Conservation (phyloP, 371 early-diverging fungal species). For the Apophysomyces trapeziformis region DNA sequence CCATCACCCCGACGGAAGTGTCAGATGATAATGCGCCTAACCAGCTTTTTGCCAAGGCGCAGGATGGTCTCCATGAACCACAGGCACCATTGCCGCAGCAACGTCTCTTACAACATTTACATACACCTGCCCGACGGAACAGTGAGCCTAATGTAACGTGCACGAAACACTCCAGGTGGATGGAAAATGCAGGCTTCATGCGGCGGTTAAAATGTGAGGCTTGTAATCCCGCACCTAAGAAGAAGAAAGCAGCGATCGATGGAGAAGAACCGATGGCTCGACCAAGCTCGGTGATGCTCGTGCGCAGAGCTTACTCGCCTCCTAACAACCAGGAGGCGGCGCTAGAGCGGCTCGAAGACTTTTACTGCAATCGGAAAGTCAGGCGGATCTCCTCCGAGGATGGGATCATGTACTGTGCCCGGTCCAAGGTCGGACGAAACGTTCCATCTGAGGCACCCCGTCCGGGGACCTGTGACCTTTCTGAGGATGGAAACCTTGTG, state of each 20-base stretch:
- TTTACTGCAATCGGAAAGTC: slow-evolving; percentile 3
- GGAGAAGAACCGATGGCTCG: slow-evolving; percentile 18
- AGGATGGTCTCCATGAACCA: neutral
- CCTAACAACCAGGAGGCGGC: slow-evolving; percentile 1
- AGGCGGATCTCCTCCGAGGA: slow-evolving; percentile 4
- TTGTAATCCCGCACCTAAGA: slow-evolving; percentile 21
- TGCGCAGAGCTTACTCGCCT: slow-evolving; percentile 9
- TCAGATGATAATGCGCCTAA: neutral
- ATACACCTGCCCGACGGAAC: neutral
- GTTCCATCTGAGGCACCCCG: slow-evolving; percentile 7
- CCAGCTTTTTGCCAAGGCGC: neutral
- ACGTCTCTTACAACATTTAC: no score
- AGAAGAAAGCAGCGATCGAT: neutral
- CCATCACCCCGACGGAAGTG: neutral
- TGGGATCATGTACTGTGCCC: slow-evolving; percentile 8
- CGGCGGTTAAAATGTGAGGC: slow-evolving; percentile 28
- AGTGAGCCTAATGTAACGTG: neutral
- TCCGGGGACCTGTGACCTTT: slow-evolving; percentile 7
- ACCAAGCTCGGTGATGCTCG: slow-evolving; percentile 21
- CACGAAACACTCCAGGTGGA: slow-evolving; percentile 24
- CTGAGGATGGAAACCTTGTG: slow-evolving; percentile 3
- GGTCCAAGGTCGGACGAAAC: slow-evolving; percentile 10
- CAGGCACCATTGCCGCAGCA: neutral
- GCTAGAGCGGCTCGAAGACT: neutral
- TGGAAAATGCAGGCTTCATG: slow-evolving; percentile 23